Conservation (phyloP, 495 filamentous ascomycete species). For the Penicillium diatomitis region DNA sequence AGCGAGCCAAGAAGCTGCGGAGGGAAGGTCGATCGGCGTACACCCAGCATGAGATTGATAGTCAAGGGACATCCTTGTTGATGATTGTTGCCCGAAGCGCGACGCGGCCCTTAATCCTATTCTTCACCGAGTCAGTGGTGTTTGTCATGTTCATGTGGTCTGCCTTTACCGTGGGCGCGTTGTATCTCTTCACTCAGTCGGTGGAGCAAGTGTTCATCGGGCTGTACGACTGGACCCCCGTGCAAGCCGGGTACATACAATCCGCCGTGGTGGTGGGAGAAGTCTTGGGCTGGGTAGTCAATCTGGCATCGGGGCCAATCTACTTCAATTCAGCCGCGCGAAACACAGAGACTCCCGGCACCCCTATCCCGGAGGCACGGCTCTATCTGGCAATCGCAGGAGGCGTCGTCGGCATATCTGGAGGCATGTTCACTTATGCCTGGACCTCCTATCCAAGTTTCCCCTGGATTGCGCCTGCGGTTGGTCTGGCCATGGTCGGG, state of each 20-base stretch:
- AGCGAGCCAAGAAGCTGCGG: slow-evolving; percentile 24
- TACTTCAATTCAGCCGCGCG: slow-evolving; percentile 23
- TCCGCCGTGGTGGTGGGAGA: slow-evolving; percentile 31
- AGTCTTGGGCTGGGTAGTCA: slow-evolving; percentile 19
- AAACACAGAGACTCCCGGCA: slow-evolving; percentile 22
- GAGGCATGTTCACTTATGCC: slow-evolving; percentile 32
- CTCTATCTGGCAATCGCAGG: slow-evolving; percentile 24
- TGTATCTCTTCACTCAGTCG: slow-evolving; percentile 42
- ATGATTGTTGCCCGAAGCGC: slow-evolving; percentile 19
- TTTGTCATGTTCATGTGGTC: slow-evolving; percentile 42
- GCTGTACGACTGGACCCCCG: slow-evolving; percentile 23
- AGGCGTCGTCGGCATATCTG: slow-evolving; percentile 22
- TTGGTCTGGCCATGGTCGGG: slow-evolving; percentile 30
- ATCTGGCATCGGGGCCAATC: slow-evolving; percentile 15
- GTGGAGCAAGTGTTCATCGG: slow-evolving; percentile 31
- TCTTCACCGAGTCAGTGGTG: slow-evolving; percentile 46
- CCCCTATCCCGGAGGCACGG: slow-evolving; percentile 29
- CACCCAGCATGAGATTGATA: slow-evolving; percentile 30
- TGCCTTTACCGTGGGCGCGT: slow-evolving; percentile 41
- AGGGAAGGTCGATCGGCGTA: slow-evolving; percentile 21
- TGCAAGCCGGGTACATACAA: slow-evolving; percentile 30
- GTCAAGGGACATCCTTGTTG: slow-evolving; percentile 12
- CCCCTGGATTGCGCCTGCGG: slow-evolving; percentile 29
- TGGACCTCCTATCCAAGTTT: slow-evolving; percentile 27
- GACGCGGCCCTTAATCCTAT: slow-evolving; percentile 33